Evolutionary conservation across 495 filamentous ascomycete genomes (phyloP), one percentile per base, ranked within the genome.

Genomic region (Usnea hakonensis): DNA sequence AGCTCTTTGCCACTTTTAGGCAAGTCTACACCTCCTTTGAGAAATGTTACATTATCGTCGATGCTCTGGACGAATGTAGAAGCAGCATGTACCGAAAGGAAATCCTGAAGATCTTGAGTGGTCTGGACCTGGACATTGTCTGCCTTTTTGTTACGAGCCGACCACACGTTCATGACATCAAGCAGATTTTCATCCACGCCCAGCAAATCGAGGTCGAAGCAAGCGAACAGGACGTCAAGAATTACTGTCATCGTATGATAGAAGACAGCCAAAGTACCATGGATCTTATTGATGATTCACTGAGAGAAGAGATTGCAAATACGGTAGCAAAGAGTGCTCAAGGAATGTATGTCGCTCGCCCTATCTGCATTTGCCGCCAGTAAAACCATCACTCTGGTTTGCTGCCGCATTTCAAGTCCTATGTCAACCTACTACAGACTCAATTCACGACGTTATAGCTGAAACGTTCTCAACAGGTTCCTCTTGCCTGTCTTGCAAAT

Each of bases 401-500:
- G n/a, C n/a, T n/a, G n/a, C n/a, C n/a, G n/a, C n/a, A n/a, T n/a
- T n/a, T n/a, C n/a, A n/a, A n/a, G n/a, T n/a, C n/a, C n/a, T n/a
- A n/a, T n/a, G n/a, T n/a, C n/a, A n/a, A n/a, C n/a, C n/a, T n/a
- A n/a, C n/a, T n/a, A n/a, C n/a, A n/a, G n/a, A n/a, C n/a, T 58
- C 33, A 38, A 35, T 55, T 5, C 56, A 35, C 57, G 53, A 5
- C 35, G 30, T 62, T 46, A 57, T 37, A 32, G 26, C 26, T 36
- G 30, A 55, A 35, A 10, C 28, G n/a, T 55, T 16, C 14, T 48
- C 43, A 48, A 21, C 54, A 78, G 80, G 77, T 84, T 85, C 64
- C 71, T 85, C 0, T 72, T 86, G 30, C 78, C 80, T 8, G 70
- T 68, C n/a, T 72, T 85, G 0, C 70, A 81, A 64, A 54, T 82